Base-by-base conservation (phyloP, 148 eudicot genomes). In the Fagopyrum homotropicum region DNA sequence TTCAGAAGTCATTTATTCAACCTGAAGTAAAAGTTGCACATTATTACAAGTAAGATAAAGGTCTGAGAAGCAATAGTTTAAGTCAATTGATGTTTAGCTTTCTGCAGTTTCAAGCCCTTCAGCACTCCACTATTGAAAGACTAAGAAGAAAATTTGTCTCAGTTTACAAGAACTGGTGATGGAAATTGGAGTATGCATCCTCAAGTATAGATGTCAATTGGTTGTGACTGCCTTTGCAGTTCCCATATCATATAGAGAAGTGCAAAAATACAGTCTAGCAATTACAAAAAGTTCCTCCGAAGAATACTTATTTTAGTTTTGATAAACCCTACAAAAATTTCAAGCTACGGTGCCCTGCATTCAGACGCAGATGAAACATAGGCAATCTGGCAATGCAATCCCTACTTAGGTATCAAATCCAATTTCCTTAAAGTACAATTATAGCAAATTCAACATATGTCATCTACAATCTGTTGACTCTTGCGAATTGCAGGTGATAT, bases 1-100 rank as follows among this genome's bases (percentile, higher is more conserved):
- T 59, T 71, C 69, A 73, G 68, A 77, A 81, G 77, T 80, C 82
- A 82, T 75, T 79, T 79, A 82, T 84, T 74, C 81, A 83, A 83
- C 83, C 90, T 87, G 86, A 78, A 80, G 78, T 56, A 73, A 73
- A 19, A 50, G 26, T 9, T 51, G 45, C 57, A 73, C 45, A 73
- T 14, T 6, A 51, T 17, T 51, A 15, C 45, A 73, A 51, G 45
- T 17, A 52, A 49, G 45, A 14, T 29, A 73, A 73, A 52, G 44
- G 40, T 35, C 26, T 7, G 57, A 46, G 57, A 72, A 45, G 43
- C 40, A 72, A 15, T 19, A 72, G 2, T 35, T 35, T 35, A 35
- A 35, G 57, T 35, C 75, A 72, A 7, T 72, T 17, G 43, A 35
- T 35, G 3, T 35, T 35, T 35, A 35, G 44, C 16, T 72, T 72